phyloP scores from a whole-genome alignment of 1,139 yeast species.

The Yamadazyma membranifaciens region DNA sequence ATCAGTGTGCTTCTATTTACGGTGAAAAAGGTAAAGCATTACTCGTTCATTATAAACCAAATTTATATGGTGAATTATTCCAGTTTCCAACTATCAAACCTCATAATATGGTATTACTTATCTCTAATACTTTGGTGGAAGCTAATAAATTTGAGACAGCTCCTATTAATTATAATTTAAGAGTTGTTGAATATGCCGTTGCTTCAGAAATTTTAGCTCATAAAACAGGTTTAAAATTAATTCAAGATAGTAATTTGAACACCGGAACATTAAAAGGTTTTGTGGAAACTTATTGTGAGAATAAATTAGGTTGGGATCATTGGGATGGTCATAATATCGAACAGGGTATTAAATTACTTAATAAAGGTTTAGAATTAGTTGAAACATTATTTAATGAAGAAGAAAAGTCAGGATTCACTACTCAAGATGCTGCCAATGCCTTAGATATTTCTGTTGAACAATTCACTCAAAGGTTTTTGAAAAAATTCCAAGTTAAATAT shows the following conservation, averaged over 20 bases:
- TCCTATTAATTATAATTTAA: constrained; percentile 63
- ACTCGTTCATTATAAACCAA: constrained; percentile 62
- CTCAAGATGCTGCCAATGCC: constrained; percentile 46
- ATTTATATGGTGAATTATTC: constrained; percentile 55
- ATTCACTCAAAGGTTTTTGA: constrained; percentile 45
- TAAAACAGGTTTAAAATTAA: constrained; percentile 41
- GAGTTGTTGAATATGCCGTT: constrained; percentile 68
- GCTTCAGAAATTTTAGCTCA: constrained; percentile 60
- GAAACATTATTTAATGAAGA: constrained; percentile 34
- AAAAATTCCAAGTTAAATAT: constrained; percentile 57
- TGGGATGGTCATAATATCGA: constrained; percentile 51
- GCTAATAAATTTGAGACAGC: constrained; percentile 72
- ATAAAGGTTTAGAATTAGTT: constrained; percentile 39
- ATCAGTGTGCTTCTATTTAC: constrained; percentile 69
- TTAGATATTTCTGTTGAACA: constrained; percentile 44
- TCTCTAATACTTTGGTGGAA: constrained; percentile 61
- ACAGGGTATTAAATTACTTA: constrained; percentile 42
- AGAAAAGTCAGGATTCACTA: constrained; percentile 48
- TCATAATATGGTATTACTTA: constrained; percentile 50
- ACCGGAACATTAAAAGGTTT: constrained; percentile 70
- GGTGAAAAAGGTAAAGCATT: constrained; percentile 64
- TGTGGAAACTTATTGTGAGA: constrained; percentile 49
- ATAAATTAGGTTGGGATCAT: constrained; percentile 26
- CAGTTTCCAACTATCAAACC: constrained; percentile 49
- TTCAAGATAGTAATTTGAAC: constrained; percentile 53